Evolutionary conservation across 2,329 filamentous ascomycete genomes (phyloP), one percentile per base, ranked within the genome.

Genomic region (Coniella vitis): DNA sequence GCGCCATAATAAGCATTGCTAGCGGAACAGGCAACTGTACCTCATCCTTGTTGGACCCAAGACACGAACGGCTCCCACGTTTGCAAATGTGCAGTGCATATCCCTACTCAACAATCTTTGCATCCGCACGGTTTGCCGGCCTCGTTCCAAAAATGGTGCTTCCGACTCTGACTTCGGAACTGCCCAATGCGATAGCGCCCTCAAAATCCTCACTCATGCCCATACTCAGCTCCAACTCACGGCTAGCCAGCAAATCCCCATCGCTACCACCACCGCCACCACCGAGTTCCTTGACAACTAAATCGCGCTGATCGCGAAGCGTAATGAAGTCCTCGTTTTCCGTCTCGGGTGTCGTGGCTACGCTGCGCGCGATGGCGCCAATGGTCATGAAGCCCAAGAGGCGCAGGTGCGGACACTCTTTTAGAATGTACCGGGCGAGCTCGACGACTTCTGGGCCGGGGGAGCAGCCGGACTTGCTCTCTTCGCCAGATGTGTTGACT

Each of bases 131-230:
- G 75, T 85, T 94, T 34, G 79, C 73, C 14, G 89, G 89, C 61
- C 93, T 77, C 61, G 83, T 72, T 2, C 93, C 93, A 64, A 98
- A 98, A 50, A 98, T 95, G 2, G 87, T 91, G 62, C 89, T 97
- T 2, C 93, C 93, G 8, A 98, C 81, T 50, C 93, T 78, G 5
- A 98, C 90, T 73, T 97, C 90, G 58, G 81, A 76, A 68, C 90
- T 96, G 0, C 93, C 93, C 72, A 89, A 72, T 12, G 67, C 69
- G 61, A 97, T 84, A 0, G 93, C 93, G 7, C 84, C 86, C 71
- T 95, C 90, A 65, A 91, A 98, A 66, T 98, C 93, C 61, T 88
- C 83, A 63, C 90, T 96, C 93, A 98, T 98, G 7, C 91, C 91
- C 91, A 98, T 98, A 67, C 90, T 96, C 67, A 97, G 66, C 72